Percentiles rank a stretch among this genome's conserved stretches.
Conservation (phyloP, 2,329 filamentous ascomycete species). For the Trichoderma brevicompactum region DNA sequence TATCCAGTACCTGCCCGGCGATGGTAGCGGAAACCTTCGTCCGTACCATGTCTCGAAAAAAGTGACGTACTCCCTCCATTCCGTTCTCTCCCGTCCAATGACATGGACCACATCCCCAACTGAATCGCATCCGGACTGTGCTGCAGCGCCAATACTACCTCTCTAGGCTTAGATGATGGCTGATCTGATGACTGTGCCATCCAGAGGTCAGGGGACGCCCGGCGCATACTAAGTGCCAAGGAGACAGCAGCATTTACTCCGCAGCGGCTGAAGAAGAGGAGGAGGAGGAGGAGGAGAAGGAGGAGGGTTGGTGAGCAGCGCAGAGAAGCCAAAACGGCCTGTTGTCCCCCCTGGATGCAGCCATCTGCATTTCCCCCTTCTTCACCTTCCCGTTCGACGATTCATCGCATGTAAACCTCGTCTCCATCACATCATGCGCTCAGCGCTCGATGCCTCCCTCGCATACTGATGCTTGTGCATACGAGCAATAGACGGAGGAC, state of each 20-base stretch:
- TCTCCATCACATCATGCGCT: neutral
- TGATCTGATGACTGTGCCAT: conserved; percentile 9
- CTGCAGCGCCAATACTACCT: conserved; percentile 15
- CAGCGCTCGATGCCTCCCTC: neutral
- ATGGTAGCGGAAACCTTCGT: neutral
- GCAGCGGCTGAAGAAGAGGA: conserved; percentile 16
- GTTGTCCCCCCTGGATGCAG: neutral
- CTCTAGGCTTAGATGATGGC: conserved; percentile 5
- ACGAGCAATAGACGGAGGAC: neutral
- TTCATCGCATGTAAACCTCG: neutral
- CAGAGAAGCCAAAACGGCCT: too few relatives aligned
- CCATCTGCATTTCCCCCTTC: neutral
- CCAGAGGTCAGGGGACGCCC: neutral
- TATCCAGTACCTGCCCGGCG: conserved; percentile 11
- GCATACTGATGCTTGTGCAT: neutral
- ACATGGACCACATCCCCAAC: neutral
- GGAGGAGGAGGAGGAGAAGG: neutral
- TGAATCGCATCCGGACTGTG: conserved; percentile 14
- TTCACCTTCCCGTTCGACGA: neutral
- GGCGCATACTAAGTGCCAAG: neutral
- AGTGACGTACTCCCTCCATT: conserved; percentile 25
- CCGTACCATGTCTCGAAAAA: conserved; percentile 3
- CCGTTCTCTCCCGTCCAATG: conserved; percentile 11
- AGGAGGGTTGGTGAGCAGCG: too few relatives aligned
- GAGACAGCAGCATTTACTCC: neutral